A percentile compares a stretch with the other conserved stretches of the same genome.
Conservation (phyloP, 305 asterid genomes). For the Rubia tinctorum region DNA sequence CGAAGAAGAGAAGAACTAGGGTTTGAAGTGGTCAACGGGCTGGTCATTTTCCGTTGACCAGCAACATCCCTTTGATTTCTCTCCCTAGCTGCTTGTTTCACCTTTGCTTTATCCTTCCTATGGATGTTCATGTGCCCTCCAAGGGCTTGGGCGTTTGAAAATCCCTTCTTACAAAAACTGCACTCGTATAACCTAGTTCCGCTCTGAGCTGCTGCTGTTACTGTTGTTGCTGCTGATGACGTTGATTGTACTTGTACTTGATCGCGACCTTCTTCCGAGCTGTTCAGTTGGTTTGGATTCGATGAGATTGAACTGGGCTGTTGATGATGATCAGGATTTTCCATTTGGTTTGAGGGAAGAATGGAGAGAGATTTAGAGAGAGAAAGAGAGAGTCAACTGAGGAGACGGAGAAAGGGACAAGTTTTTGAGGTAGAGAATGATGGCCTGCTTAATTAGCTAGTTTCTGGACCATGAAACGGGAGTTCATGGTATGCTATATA, state of each 20-base stretch:
- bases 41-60: background rate
- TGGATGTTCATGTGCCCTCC: constrained; percentile 34
- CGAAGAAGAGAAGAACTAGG: background rate
- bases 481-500: background rate
- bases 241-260: background rate
- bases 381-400: constrained; percentile 4
- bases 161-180: constrained; percentile 29
- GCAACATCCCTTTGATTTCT: background rate
- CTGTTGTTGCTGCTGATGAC: background rate
- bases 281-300: background rate
- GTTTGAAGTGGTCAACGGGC: constrained; percentile 15
- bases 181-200: constrained; percentile 21
- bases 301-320: constrained; percentile 4
- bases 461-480: constrained; percentile 2
- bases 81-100: constrained; percentile 10
- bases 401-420: background rate
- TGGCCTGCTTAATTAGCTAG: constrained; percentile 15
- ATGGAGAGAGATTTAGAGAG: background rate
- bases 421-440: constrained; percentile 4
- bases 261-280: constrained; percentile 4
- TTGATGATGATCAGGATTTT: background rate
- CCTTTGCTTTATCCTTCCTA: constrained; percentile 25
- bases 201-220: background rate
- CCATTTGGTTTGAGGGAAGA: constrained; percentile 8
- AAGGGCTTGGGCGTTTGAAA: constrained; percentile 26